Base-by-base conservation (phyloP, 768 basidiomycete species). In the Myochromella boudieri region DNA sequence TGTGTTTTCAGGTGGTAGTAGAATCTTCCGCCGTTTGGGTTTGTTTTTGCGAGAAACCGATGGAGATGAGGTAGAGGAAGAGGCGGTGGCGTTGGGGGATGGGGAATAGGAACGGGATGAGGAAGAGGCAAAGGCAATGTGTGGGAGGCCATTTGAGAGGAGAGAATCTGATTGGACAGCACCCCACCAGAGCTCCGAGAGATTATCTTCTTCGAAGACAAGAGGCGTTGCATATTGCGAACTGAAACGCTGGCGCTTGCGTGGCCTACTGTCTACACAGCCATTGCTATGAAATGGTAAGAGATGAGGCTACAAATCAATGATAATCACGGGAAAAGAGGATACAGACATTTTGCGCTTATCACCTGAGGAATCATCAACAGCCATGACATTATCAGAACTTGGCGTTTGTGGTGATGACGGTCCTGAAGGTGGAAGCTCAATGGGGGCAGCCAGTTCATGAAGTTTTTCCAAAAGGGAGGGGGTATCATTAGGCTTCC, bases 101-200 rank as follows among this genome's bases (percentile, higher is more conserved):
- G n/a, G n/a, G n/a, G n/a, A n/a, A n/a, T n/a, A n/a, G n/a, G n/a
- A n/a, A n/a, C n/a, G 18, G 22, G 66, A 44, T 24, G 62, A 65
- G n/a, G 75, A 69, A 8, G 62, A 66, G 24, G 63, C 67, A 57
- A 64, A 72, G 14, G 68, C 77, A 28, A 81, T 76, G 14, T 63
- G 61, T 3, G 85, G 87, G 20, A 90, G 67, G 8, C 84, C 87
- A 48, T 83, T 85, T 20, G 73, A 76, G 21, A 87, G 63, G 17
- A 89, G 68, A 1, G 70, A 58, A 54, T 85, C 81, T 2, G 78
- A 81, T 53, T 80, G 80, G 28, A 82, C 74, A 3, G 83, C 84
- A 22, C 77, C 72, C 89, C 89, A 91, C 90, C 90, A 92, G 5
- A 84, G 63, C 28, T 82, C 77, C 5, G 73, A 69, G 3, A 71